Conservation (phyloP, 2,329 filamentous ascomycete species). For the Trichoderma sp. region DNA sequence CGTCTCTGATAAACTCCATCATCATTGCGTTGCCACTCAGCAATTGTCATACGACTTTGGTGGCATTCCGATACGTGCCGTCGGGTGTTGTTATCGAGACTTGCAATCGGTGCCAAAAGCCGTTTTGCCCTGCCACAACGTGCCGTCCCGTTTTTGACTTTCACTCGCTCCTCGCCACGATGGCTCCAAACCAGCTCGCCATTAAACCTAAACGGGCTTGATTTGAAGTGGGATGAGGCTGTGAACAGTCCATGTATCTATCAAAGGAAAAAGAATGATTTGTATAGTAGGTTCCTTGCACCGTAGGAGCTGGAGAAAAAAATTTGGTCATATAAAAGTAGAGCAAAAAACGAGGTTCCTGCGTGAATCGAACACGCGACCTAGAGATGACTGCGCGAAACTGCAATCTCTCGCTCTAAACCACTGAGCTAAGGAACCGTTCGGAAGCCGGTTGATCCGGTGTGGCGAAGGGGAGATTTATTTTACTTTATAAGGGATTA, state of each 20-base stretch:
- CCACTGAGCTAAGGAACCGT: constrained; percentile 20
- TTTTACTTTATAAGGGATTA: neutral
- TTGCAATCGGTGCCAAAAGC: neutral
- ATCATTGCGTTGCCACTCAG: constrained; percentile 6
- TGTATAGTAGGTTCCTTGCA: neutral
- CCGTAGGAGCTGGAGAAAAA: neutral
- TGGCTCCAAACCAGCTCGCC: neutral
- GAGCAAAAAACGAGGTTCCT: constrained; percentile 14
- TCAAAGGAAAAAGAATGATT: neutral
- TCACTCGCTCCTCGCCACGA: neutral
- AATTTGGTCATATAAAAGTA: neutral
- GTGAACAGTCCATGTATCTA: neutral
- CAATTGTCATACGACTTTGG: neutral
- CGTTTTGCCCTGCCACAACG: neutral
- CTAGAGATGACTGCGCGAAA: constrained; percentile 21
- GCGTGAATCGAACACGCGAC: constrained; percentile 22
- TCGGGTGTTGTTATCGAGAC: neutral
- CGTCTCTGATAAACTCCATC: neutral
- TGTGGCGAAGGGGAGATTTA: neutral
- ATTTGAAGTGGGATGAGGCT: neutral
- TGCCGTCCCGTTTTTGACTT: neutral
- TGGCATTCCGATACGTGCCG: neutral
- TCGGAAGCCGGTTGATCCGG: neutral
- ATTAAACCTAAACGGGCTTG: neutral
- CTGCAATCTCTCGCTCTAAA: constrained; percentile 23